A percentile compares a stretch with the other conserved stretches of the same genome.
Evolutionary conservation across 129 eudicot genomes (phyloP).

Genomic region (Escallonia herrerae): DNA sequence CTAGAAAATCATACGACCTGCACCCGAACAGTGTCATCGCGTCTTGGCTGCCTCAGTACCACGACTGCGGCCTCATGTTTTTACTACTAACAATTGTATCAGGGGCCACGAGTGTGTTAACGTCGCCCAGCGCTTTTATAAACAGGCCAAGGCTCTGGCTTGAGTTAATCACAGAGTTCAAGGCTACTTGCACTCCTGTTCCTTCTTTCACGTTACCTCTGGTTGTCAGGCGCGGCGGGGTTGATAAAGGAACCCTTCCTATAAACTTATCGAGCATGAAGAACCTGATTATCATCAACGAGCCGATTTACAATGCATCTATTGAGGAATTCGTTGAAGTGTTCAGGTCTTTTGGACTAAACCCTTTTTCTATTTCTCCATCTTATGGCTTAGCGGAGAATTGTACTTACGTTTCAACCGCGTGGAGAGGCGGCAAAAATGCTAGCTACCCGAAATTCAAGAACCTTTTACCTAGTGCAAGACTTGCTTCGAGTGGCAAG

Average conservation of each 20-base stretch:
- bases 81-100: constrained; percentile 57
- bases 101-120: constrained; percentile 66
- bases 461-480: constrained; percentile 67
- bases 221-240: constrained; percentile 58
- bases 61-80: constrained; percentile 87
- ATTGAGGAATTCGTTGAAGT: constrained; percentile 41
- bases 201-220: constrained; percentile 76
- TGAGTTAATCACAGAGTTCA: constrained; percentile 60
- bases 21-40: constrained; percentile 59
- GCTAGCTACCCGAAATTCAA: constrained; percentile 33
- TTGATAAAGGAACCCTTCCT: constrained; percentile 20
- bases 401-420: constrained; percentile 73
- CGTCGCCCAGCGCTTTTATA: constrained; percentile 57
- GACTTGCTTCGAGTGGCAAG: constrained; percentile 30
- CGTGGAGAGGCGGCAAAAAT: constrained; percentile 50
- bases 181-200: constrained; percentile 74
- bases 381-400: constrained; percentile 84
- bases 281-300: constrained; percentile 67
- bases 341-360: constrained; percentile 47
- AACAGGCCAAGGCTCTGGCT: constrained; percentile 78
- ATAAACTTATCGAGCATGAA: constrained; percentile 46
- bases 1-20: constrained; percentile 59
- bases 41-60: constrained; percentile 88
- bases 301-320: constrained; percentile 60
- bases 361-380: constrained; percentile 49